A percentile compares a stretch with the other conserved stretches of the same genome.
Conservation (phyloP, 2,329 filamentous ascomycete genomes). For the Pseudonectria buxi region DNA sequence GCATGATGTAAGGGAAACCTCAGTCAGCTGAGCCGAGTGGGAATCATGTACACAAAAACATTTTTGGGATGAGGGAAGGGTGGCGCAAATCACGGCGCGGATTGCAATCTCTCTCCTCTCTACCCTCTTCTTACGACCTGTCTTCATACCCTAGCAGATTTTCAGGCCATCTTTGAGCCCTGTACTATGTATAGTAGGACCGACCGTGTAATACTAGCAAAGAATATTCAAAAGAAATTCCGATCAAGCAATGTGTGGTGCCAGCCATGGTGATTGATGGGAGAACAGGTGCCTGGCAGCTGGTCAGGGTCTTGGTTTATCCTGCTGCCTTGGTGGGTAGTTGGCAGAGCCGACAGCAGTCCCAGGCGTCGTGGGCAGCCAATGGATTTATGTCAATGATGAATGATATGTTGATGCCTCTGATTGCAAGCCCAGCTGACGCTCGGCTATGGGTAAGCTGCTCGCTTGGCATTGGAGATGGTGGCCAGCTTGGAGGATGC, state of each 20-base stretch:
- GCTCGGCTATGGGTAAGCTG: too few species aligned
- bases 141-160: constrained; percentile 25
- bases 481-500: too few species aligned
- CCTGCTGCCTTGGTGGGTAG: too few species aligned
- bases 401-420: constrained; percentile 4
- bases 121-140: constrained; percentile 19
- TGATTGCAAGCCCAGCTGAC: constrained; percentile 6
- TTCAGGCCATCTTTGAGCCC: constrained; percentile 22
- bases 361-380: too few species aligned
- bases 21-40: constrained; percentile 10
- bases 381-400: constrained; percentile 2
- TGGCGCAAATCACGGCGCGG: constrained; percentile 36
- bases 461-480: too few species aligned
- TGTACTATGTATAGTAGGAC: constrained; percentile 31
- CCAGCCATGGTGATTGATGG: not conserved
- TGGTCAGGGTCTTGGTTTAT: too few species aligned
- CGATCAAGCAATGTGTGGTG: not conserved
- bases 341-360: too few species aligned
- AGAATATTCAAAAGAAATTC: constrained; percentile 7
- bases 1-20: constrained; percentile 49
- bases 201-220: constrained; percentile 24
- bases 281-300: too few species aligned
- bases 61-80: constrained; percentile 23
- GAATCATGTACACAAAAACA: constrained; percentile 24
- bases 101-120: constrained; percentile 28